Evolutionary conservation across 108 stramenopile species (phyloP).

Genomic region (Epithemia pelagica): DNA sequence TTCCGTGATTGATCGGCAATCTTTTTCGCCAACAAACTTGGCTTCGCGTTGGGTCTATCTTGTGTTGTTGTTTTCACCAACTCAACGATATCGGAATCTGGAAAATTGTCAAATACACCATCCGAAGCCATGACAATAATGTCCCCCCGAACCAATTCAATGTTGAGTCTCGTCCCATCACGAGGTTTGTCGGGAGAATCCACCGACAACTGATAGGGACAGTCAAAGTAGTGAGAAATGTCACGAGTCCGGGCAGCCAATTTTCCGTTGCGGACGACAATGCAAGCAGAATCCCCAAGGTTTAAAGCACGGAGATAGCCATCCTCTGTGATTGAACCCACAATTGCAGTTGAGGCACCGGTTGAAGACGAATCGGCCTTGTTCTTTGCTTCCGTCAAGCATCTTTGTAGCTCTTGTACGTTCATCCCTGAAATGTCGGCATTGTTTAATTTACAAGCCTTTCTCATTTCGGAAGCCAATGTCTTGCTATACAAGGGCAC

Average conservation of each 20-base stretch:
- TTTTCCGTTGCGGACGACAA: conserved; percentile 62
- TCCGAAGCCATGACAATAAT: conserved; percentile 71
- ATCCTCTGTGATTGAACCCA: conserved; percentile 69
- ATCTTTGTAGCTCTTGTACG: conserved; percentile 48
- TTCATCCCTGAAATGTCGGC: conserved; percentile 19
- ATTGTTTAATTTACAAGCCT: neutral
- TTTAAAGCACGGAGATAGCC: conserved; percentile 66
- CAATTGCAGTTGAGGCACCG: conserved; percentile 78
- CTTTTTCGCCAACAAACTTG: conserved; percentile 47
- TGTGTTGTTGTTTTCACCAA: conserved; percentile 21
- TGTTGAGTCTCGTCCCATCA: conserved; percentile 67
- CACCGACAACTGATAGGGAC: conserved; percentile 78
- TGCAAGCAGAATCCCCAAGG: conserved; percentile 71
- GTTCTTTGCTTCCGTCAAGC: conserved; percentile 49
- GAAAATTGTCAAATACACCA: conserved; percentile 85
- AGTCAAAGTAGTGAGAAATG: conserved; percentile 82
- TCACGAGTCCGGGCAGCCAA: conserved; percentile 64
- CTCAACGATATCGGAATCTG: conserved; percentile 37
- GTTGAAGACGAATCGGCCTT: conserved; percentile 59
- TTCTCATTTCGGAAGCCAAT: conserved; percentile 60
- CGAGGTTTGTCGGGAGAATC: conserved; percentile 75
- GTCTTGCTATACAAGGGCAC: conserved; percentile 67
- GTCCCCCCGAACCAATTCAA: conserved; percentile 65
- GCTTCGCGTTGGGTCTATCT: conserved; percentile 8
- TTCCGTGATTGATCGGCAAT: conserved; percentile 58